Percentiles rank a stretch among this genome's conserved stretches.
Evolutionary conservation across 164 flowering plant species (phyloP).

Genomic region (Houttuynia cordata): DNA sequence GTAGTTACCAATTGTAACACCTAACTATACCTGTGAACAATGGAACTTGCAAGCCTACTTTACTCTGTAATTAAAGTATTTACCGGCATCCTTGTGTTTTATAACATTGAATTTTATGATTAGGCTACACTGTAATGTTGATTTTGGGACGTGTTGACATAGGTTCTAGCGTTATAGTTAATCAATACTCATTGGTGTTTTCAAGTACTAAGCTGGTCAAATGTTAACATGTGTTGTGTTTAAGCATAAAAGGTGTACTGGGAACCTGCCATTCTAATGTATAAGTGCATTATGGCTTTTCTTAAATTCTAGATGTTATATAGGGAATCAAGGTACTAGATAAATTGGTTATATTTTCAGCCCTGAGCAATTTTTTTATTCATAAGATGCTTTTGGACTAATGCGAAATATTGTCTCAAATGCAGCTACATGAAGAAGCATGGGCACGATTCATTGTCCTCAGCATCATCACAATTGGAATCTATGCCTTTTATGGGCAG

Average conservation of each 20-base stretch:
- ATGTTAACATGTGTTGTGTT: background rate
- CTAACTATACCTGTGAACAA: too few species aligned
- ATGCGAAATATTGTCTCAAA: background rate
- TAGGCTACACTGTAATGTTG: background rate
- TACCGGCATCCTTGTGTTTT: too few species aligned
- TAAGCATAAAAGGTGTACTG: background rate
- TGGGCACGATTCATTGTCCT: slow-evolving; percentile 77
- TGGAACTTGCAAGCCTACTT: too few species aligned
- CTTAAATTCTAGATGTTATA: background rate
- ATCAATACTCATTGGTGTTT: background rate
- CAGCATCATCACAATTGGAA: slow-evolving; percentile 39
- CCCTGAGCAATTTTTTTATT: background rate
- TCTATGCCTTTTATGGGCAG: slow-evolving; percentile 89
- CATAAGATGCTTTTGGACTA: background rate
- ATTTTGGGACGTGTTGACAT: background rate
- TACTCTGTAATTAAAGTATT: too few species aligned
- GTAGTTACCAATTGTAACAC: too few species aligned
- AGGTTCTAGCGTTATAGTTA: background rate
- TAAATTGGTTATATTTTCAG: too few species aligned
- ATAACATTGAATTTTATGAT: too few species aligned
- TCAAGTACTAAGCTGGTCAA: background rate
- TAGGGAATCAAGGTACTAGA: background rate
- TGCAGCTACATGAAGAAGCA: slow-evolving; percentile 89
- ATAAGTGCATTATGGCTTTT: too few species aligned
- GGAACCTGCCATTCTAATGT: background rate